Evolutionary conservation across 305 asterid species (phyloP).

Genomic region (Salvia sclarea): DNA sequence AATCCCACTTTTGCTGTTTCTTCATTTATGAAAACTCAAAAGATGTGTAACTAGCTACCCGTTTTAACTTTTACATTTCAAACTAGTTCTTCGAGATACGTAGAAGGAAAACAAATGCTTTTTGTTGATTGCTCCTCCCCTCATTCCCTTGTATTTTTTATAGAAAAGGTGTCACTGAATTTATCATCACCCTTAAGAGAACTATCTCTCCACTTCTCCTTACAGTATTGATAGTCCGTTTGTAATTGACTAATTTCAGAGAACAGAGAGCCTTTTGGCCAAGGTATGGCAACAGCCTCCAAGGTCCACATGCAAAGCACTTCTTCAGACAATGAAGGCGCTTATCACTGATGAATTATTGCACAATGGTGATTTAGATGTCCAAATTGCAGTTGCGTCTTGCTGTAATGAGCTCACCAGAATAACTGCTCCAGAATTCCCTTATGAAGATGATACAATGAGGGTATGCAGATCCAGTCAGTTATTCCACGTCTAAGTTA

Average conservation of each 20-base stretch:
- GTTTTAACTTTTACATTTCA: not conserved
- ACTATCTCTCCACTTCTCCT: not conserved
- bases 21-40: conserved; percentile 16
- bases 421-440: conserved; percentile 56
- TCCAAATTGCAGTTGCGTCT: conserved; percentile 58
- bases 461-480: conserved; percentile 44
- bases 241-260: conserved; percentile 41
- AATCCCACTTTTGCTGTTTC: conserved; percentile 26
- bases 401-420: conserved; percentile 63
- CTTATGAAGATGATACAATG: conserved; percentile 52
- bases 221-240: conserved; percentile 6
- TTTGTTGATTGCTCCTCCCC: conserved; percentile 11
- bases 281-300: conserved; percentile 57
- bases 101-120: not conserved
- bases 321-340: conserved; percentile 50
- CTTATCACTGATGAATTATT: conserved; percentile 42
- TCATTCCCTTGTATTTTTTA: not conserved
- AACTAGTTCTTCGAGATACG: not conserved
- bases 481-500: not conserved
- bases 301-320: conserved; percentile 36
- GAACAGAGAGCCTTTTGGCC: conserved; percentile 45
- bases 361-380: conserved; percentile 40
- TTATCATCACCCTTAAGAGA: conserved; percentile 21
- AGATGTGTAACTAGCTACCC: not conserved
- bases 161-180: not conserved